These are phyloP conservation scores for Zopfia rhizophila DNA, from an alignment of 2,329 filamentous ascomycete species.

Conservation along the genomic window DNA sequence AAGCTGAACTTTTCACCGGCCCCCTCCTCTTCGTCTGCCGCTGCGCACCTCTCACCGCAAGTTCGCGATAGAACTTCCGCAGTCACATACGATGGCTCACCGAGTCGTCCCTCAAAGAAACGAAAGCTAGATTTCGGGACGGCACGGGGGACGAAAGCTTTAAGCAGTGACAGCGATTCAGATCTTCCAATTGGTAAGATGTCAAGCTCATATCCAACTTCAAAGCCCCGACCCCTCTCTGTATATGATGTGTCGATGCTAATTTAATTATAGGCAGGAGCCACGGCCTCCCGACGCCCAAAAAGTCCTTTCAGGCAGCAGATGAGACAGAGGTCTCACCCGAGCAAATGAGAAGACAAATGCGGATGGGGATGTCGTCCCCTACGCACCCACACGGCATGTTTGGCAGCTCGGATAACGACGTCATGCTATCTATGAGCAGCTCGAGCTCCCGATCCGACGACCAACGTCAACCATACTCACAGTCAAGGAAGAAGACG, in stretches of 20 bases:
- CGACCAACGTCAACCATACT: not conserved
- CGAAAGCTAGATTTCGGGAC: constrained; percentile 26
- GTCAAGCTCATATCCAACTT: no score
- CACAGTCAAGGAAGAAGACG: constrained; percentile 1
- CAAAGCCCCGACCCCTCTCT: no score
- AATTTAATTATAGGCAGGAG: no score
- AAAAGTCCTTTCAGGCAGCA: constrained; percentile 12
- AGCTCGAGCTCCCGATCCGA: constrained; percentile 1
- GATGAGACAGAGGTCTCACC: not conserved
- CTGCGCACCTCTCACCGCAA: constrained; percentile 42
- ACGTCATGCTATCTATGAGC: constrained; percentile 5
- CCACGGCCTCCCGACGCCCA: constrained; percentile 6
- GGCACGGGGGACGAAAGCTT: constrained; percentile 13
- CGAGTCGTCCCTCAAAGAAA: constrained; percentile 36
- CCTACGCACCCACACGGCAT: constrained; percentile 29
- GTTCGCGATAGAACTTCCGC: constrained; percentile 47
- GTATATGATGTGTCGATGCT: not conserved
- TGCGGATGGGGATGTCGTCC: constrained; percentile 33
- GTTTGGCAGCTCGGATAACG: constrained; percentile 36
- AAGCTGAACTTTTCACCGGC: constrained; percentile 57
- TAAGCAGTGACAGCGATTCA: constrained; percentile 8
- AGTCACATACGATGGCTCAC: constrained; percentile 41
- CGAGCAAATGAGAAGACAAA: constrained; percentile 16
- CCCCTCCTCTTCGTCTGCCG: constrained; percentile 52
- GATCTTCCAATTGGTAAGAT: not conserved